A percentile compares a stretch with the other conserved stretches of the same genome.
Evolutionary conservation across 805 yeast species (phyloP).

Genomic region (Suhomyces xylopsoci): DNA sequence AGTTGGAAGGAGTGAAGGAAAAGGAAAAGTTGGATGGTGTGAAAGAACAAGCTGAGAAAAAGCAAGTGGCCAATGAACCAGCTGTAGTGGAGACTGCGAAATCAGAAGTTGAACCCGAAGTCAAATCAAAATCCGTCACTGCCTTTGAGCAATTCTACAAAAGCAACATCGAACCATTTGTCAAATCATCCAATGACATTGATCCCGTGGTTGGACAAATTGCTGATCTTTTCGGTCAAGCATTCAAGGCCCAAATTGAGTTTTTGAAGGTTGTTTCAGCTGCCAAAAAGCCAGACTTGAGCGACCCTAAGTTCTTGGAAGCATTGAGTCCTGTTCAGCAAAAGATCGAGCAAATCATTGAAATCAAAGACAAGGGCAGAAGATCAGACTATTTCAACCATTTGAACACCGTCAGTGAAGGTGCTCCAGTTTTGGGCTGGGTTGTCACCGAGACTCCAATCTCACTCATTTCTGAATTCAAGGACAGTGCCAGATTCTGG

Average conservation of each 20-base stretch:
- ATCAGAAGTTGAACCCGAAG: constrained; percentile 30
- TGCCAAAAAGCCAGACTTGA: constrained; percentile 62
- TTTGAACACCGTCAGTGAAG: constrained; percentile 83
- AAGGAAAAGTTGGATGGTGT: neutral
- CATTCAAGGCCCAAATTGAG: constrained; percentile 56
- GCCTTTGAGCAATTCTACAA: constrained; percentile 56
- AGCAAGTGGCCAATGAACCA: neutral
- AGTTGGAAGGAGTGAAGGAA: neutral
- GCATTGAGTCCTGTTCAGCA: constrained; percentile 69
- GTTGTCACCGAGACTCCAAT: constrained; percentile 73
- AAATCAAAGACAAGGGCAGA: constrained; percentile 73
- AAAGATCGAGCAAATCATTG: constrained; percentile 53
- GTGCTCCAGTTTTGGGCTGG: constrained; percentile 91
- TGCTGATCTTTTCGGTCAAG: constrained; percentile 46
- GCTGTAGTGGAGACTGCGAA: neutral
- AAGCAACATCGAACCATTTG: constrained; percentile 58
- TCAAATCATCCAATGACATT: constrained; percentile 47
- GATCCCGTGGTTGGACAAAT: constrained; percentile 59
- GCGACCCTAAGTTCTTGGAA: constrained; percentile 52
- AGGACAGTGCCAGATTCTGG: constrained; percentile 93
- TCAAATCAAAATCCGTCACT: constrained; percentile 41
- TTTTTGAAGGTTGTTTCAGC: constrained; percentile 58
- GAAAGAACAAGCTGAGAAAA: neutral
- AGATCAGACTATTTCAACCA: constrained; percentile 62
- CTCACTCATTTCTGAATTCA: constrained; percentile 72